Percentiles rank a stretch among this genome's conserved stretches.
These are phyloP conservation scores for Fraxinus anomala DNA, from an alignment of 257 asterid genomes.

Conservation along the genomic window DNA sequence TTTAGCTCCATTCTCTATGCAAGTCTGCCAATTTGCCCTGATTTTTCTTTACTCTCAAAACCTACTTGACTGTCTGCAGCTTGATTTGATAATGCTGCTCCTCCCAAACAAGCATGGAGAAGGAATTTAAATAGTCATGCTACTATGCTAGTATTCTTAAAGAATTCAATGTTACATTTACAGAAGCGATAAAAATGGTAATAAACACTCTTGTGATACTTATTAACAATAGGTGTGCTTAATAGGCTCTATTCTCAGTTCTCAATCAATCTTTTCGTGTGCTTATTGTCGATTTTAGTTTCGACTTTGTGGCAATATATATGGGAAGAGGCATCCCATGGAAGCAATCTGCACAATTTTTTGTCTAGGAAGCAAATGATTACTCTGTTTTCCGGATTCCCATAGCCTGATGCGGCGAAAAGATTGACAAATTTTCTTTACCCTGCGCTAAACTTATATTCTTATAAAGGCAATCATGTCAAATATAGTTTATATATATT, in stretches of 20 bases:
- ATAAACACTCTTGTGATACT: not conserved
- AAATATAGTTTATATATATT: too few relatives aligned
- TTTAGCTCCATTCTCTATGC: not conserved
- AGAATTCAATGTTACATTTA: constrained; percentile 90
- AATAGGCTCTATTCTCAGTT: constrained; percentile 10
- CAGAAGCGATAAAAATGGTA: constrained; percentile 95
- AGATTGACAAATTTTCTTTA: too few relatives aligned
- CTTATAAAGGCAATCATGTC: too few relatives aligned
- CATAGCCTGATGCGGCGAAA: too few relatives aligned
- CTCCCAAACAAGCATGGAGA: constrained; percentile 97
- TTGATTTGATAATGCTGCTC: constrained; percentile 87
- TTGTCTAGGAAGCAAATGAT: not conserved
- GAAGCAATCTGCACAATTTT: constrained; percentile 29
- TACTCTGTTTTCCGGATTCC: not conserved
- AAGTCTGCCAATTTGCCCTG: not conserved
- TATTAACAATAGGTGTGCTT: not conserved
- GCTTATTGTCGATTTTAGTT: constrained; percentile 45
- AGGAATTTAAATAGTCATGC: constrained; percentile 83
- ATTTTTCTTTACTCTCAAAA: not conserved
- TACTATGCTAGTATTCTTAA: constrained; percentile 77
- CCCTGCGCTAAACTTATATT: too few relatives aligned
- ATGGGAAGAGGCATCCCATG: constrained; percentile 96
- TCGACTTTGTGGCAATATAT: constrained; percentile 86
- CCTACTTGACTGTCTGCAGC: constrained; percentile 45
- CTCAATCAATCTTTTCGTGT: constrained; percentile 24